Evolutionary conservation across 2,329 filamentous ascomycete genomes (phyloP), one percentile per base, ranked within the genome.

Genomic region (Didymella keratinophila): DNA sequence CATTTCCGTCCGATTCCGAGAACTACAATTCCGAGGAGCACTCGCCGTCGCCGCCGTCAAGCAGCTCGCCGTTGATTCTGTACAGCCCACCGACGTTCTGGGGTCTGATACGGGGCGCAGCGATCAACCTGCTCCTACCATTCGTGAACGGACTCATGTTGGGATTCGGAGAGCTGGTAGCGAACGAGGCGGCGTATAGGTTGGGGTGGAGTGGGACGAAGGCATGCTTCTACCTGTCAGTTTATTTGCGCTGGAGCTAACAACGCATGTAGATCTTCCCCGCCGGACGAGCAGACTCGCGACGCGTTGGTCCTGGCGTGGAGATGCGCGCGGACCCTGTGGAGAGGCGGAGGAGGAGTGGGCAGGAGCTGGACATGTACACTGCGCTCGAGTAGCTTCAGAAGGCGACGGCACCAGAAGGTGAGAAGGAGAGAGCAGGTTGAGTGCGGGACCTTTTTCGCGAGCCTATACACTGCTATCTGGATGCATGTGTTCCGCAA

Each of bases 91-190:
- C 95, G 2, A 96, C 93, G 0, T 71, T 96, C 43, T 97, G 92
- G 91, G 88, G 91, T 10, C 78, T 99, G 62, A 66, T 97, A 53
- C 87, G 94, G 54, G 92, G 95, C 36, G 92, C 93, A 16, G 93
- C 93, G 6, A 99, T 99, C 79, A 99, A 99, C 76, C 82, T 99
- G n/a, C 71, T 99, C 1, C 80, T 99, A 20, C 95, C 95, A 0
- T 99, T 99, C 72, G 87, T 99, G 73, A 99, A 99, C 79, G 95
- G 95, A 45, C 86, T 99, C 83, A 99, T 99, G 95, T 80, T 99
- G 71, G 95, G 95, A 2, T 97, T 99, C 73, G 95, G 95, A 67
- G 95, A 99, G 80, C 80, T 99, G 50, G 94, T 99, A 78, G 95
- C 95, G 53, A 95, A 99, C 74, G 95, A 99, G 81, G 89, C 92